These are phyloP conservation scores for Rhodotorula diobovata DNA, from an alignment of 768 basidiomycete species.

Conservation along the genomic window DNA sequence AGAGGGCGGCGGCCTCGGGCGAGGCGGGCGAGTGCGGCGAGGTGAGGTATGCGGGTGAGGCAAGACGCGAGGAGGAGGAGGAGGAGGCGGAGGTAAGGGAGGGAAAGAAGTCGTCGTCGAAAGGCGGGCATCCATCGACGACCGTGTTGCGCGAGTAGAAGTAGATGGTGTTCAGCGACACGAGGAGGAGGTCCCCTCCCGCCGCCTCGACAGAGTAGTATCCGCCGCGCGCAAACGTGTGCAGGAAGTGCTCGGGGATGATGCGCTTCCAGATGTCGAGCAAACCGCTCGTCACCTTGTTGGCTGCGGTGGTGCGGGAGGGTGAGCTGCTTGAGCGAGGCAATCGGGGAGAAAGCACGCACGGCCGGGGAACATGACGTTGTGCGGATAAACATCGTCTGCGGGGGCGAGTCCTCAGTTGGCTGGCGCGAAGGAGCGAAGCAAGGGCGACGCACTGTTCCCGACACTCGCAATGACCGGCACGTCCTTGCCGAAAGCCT, in stretches of 20 bases:
- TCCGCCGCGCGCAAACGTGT: slow-evolving; percentile 80
- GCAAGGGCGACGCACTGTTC: slow-evolving; percentile 4
- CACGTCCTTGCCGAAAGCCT: slow-evolving; percentile 65
- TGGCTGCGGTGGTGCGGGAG: background rate
- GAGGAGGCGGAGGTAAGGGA: too few relatives aligned
- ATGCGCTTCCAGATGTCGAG: slow-evolving; percentile 72
- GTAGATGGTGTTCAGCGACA: slow-evolving; percentile 84
- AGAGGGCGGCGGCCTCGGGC: background rate
- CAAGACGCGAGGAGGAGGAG: background rate
- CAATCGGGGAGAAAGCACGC: too few relatives aligned
- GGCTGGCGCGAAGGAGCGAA: background rate
- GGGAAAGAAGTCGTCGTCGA: slow-evolving; percentile 38
- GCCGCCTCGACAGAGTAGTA: slow-evolving; percentile 59
- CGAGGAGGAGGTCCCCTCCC: slow-evolving; percentile 63
- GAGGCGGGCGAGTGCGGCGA: background rate
- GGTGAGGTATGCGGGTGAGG: background rate
- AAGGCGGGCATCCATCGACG: slow-evolving; percentile 43
- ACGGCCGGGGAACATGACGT: background rate
- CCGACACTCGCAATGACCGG: slow-evolving; percentile 74
- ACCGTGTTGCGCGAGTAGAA: slow-evolving; percentile 56
- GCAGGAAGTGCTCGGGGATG: slow-evolving; percentile 61
- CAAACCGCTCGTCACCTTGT: slow-evolving; percentile 35
- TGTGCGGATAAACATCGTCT: background rate
- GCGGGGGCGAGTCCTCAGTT: background rate
- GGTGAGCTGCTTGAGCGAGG: too few relatives aligned